Conservation (phyloP, 305 asterid species). For the Rubia balearica region DNA sequence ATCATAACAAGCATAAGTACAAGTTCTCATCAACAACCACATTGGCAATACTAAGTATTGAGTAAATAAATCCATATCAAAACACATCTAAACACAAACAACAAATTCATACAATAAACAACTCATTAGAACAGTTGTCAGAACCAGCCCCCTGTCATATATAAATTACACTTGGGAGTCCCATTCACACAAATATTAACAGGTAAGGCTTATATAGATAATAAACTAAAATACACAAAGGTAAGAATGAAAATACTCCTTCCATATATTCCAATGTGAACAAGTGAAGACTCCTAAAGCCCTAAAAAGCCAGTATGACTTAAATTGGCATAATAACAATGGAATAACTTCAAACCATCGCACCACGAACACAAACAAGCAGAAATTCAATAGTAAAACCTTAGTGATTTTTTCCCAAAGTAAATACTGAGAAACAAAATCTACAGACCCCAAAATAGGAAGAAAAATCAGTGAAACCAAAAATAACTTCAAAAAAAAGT, state of each 20-base stretch:
- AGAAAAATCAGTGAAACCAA: neutral
- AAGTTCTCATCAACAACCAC: neutral
- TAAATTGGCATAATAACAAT: neutral
- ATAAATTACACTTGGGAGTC: too few species aligned
- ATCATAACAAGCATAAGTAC: neutral
- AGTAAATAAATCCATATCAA: neutral
- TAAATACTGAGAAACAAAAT: neutral
- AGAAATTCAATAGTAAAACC: neutral
- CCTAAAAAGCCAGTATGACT: neutral
- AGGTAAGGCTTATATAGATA: too few species aligned
- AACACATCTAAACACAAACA: neutral
- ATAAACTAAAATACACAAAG: neutral
- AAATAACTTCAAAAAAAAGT: neutral
- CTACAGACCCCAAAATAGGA: neutral
- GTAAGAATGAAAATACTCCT: neutral
- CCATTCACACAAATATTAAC: too few species aligned
- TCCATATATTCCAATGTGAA: neutral
- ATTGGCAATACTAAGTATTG: neutral
- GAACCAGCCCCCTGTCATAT: neutral
- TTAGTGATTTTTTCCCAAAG: too few species aligned
- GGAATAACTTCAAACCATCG: too few species aligned
- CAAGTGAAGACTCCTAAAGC: neutral
- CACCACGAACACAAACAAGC: neutral
- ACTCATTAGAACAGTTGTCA: neutral
- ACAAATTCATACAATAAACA: neutral